A percentile compares a stretch with the other conserved stretches of the same genome.
phyloP scores from a whole-genome alignment of 495 filamentous ascomycete species.

The Terfezia boudieri region DNA sequence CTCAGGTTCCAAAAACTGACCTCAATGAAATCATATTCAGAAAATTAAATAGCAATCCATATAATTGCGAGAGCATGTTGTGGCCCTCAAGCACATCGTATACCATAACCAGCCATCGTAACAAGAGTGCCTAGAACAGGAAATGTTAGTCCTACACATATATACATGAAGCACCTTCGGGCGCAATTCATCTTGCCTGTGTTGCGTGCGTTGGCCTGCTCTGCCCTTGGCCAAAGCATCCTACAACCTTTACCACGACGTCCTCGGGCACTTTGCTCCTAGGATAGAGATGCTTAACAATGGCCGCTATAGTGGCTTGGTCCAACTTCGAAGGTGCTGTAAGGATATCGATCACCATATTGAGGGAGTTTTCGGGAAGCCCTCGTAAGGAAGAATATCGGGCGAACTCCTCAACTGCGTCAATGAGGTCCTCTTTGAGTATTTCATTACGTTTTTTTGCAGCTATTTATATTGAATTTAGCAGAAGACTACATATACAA shows the following conservation, averaged over 20 bases:
- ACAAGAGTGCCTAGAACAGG: conserved; percentile 28
- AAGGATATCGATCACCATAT: conserved; percentile 41
- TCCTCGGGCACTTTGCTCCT: conserved; percentile 36
- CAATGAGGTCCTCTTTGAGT: conserved; percentile 8
- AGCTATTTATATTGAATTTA: conserved; percentile 3
- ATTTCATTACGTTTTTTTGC: conserved; percentile 9
- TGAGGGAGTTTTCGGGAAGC: conserved; percentile 35
- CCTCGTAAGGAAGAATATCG: conserved; percentile 25
- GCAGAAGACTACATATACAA: background rate
- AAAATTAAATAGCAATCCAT: conserved; percentile 60
- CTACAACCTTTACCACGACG: conserved; percentile 43
- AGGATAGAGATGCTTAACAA: conserved; percentile 61
- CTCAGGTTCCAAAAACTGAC: conserved; percentile 20
- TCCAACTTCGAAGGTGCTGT: conserved; percentile 46
- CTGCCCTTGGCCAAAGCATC: conserved; percentile 54
- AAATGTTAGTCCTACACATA: background rate
- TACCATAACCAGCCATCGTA: conserved; percentile 63
- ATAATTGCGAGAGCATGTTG: conserved; percentile 41
- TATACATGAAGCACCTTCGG: background rate
- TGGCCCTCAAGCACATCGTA: conserved; percentile 51
- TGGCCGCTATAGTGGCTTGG: conserved; percentile 40
- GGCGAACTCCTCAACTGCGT: conserved; percentile 12
- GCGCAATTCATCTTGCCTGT: conserved; percentile 22
- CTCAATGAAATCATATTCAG: conserved; percentile 58
- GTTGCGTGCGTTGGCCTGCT: conserved; percentile 50